These are phyloP conservation scores for Stagonosporopsis cucurbitacearum DNA, from an alignment of 2,329 filamentous ascomycete species.

Conservation along the genomic window DNA sequence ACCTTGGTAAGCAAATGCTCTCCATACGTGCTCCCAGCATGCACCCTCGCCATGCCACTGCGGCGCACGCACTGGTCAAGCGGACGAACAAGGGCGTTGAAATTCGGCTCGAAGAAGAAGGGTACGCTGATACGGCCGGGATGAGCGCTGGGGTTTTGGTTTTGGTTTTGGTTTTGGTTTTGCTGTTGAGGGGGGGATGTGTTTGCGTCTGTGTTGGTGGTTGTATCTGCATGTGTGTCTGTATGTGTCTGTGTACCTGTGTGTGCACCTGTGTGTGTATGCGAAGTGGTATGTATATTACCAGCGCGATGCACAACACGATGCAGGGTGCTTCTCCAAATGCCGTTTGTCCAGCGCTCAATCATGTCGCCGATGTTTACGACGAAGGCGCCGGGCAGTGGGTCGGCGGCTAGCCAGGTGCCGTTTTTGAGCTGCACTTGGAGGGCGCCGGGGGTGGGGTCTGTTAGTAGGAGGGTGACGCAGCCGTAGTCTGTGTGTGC, in stretches of 20 bases:
- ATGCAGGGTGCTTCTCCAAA: constrained; percentile 54
- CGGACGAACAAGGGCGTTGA: constrained; percentile 49
- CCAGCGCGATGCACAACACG: constrained; percentile 53
- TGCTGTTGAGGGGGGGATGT: no score
- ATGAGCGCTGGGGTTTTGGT: no score
- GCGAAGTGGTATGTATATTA: no score
- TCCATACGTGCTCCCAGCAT: constrained; percentile 49
- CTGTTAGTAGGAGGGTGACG: constrained; percentile 55
- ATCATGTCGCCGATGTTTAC: constrained; percentile 60
- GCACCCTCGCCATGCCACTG: constrained; percentile 40
- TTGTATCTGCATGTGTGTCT: no score
- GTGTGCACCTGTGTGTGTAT: no score
- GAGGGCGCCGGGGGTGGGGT: constrained; percentile 52
- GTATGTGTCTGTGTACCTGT: no score
- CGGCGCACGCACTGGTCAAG: constrained; percentile 47
- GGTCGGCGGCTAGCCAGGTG: constrained; percentile 55
- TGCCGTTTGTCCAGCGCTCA: constrained; percentile 54
- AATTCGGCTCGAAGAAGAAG: constrained; percentile 59
- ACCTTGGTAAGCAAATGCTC: constrained; percentile 54
- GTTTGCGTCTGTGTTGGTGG: no score
- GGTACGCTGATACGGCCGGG: constrained; percentile 54
- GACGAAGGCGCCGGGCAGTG: constrained; percentile 53
- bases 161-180: no score
- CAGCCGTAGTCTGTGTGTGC: constrained; percentile 57
- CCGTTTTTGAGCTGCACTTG: constrained; percentile 53